Conservation (phyloP, 2,329 filamentous ascomycete genomes). For the Pyrenophora graminea region DNA sequence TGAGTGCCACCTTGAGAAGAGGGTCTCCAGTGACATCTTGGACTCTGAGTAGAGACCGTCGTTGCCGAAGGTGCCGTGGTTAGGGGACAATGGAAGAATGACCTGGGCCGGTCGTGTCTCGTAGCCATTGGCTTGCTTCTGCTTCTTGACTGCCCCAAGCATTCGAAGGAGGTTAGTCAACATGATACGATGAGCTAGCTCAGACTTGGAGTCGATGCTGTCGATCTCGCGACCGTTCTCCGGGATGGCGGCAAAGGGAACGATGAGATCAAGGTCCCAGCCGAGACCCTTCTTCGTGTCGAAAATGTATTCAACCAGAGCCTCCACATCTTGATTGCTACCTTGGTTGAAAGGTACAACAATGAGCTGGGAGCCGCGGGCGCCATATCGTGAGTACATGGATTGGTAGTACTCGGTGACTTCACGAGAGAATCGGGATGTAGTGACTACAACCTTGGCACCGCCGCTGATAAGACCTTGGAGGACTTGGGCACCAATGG, state of each 20-base stretch:
- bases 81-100: conserved; percentile 91
- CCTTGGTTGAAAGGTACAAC: conserved; percentile 99
- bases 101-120: conserved; percentile 97
- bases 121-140: conserved; percentile 85
- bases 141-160: conserved; percentile 84
- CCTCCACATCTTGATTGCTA: conserved; percentile 96
- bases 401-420: conserved; percentile 99
- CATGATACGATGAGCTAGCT: conserved; percentile 98
- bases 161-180: conserved; percentile 94
- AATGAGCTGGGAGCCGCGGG: conserved; percentile 91
- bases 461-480: conserved; percentile 96
- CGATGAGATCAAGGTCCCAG: conserved; percentile 95
- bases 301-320: conserved; percentile 93
- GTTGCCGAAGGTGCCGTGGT: conserved; percentile 97
- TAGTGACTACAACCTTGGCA: conserved; percentile 95
- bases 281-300: conserved; percentile 94
- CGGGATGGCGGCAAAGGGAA: conserved; percentile 96
- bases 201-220: conserved; percentile 93
- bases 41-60: conserved; percentile 98
- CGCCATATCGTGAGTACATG: conserved; percentile 95
- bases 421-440: conserved; percentile 92
- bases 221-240: conserved; percentile 98
- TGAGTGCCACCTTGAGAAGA: conserved; percentile 98
- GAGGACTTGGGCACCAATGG: conserved; percentile 94
- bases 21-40: conserved; percentile 92